A percentile compares a stretch with the other conserved stretches of the same genome.
Evolutionary conservation across 2,329 filamentous ascomycete genomes (phyloP).

Genomic region (Cordyceps cateniannulata): DNA sequence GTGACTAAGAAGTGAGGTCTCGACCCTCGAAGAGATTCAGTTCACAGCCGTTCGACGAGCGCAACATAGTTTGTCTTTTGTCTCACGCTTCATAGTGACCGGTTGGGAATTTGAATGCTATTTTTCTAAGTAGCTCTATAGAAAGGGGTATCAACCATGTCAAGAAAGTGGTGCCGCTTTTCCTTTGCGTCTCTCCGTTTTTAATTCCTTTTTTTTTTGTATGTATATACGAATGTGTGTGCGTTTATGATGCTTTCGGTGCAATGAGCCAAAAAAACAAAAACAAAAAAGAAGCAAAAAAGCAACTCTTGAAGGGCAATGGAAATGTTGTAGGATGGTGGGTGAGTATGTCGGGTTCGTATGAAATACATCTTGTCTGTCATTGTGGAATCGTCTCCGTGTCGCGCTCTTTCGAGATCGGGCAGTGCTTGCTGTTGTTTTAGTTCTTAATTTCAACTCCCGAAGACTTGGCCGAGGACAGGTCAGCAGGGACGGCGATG

Average conservation of each 20-base stretch:
- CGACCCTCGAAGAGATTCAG: too few relatives aligned
- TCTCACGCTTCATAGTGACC: too few relatives aligned
- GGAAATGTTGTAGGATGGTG: background rate
- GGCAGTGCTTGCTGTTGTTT: background rate
- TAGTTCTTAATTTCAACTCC: constrained; percentile 21
- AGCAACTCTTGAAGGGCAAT: background rate
- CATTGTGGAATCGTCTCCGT: background rate
- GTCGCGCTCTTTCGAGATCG: background rate
- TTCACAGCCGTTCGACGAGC: too few relatives aligned
- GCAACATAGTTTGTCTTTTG: too few relatives aligned
- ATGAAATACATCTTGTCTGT: background rate
- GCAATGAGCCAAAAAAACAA: constrained; percentile 5
- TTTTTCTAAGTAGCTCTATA: constrained; percentile 16
- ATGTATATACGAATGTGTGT: background rate
- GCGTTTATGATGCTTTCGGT: background rate
- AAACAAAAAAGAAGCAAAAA: too few relatives aligned
- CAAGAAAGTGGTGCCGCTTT: background rate
- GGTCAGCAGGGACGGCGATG: constrained; percentile 24
- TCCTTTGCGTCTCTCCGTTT: background rate
- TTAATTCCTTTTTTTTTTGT: background rate
- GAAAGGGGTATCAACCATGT: constrained; percentile 14
- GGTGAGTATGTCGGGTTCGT: background rate
- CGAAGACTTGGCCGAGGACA: constrained; percentile 18
- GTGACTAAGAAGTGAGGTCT: too few relatives aligned
- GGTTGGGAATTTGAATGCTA: constrained; percentile 16